Base-by-base conservation (phyloP, 2,329 filamentous ascomycete species). In the Xylariaceae sp. region DNA sequence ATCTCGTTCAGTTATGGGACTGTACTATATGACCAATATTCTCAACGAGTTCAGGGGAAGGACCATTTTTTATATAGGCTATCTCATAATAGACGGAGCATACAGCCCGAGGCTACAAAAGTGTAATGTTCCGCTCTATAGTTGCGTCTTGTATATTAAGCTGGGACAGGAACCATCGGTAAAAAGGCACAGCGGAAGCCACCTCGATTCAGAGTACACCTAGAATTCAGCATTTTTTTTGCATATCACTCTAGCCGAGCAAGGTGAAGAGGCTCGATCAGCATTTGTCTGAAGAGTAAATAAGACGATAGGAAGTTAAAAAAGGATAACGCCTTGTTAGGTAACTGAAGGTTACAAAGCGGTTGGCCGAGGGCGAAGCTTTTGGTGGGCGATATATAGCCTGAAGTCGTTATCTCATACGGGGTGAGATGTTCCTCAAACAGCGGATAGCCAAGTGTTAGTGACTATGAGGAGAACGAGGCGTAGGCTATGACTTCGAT, bases 341-440 rank as follows among this genome's bases (percentile, higher is more conserved):
- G 28, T 24, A 34, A 12, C 9, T 43, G 16, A 41, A 45, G 11
- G 28, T 39, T 12, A 23, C n/a, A 34, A 21, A 33, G 26, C 11
- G 5, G 33, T 39, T 16, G 44, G 41, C 23, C 45, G 33, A 26
- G 54, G n/a, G n/a, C n/a, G 12, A 44, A 34, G 45, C 33, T 28
- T 21, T 40, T 36, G 50, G 51, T 40, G 56, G 56, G 50, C 46
- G 12, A 50, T n/a, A 58, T 58, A 58, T 55, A 58, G 56, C 44
- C 56, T 58, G 56, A 58, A 54, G 45, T 58, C 43, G 14, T 51
- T 28, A 21, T 24, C 44, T 31, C n/a, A 29, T 17, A 44, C 44
- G 55, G 44, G 44, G 44, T 19, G 11, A 33, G 28, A 48, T 6
- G 16, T 33, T 53, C 49, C 37, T 21, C 45, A 28, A 53, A 50